Conservation (phyloP, 192 early-diverging fungal genomes). For the Gamsiella multidivaricata region DNA sequence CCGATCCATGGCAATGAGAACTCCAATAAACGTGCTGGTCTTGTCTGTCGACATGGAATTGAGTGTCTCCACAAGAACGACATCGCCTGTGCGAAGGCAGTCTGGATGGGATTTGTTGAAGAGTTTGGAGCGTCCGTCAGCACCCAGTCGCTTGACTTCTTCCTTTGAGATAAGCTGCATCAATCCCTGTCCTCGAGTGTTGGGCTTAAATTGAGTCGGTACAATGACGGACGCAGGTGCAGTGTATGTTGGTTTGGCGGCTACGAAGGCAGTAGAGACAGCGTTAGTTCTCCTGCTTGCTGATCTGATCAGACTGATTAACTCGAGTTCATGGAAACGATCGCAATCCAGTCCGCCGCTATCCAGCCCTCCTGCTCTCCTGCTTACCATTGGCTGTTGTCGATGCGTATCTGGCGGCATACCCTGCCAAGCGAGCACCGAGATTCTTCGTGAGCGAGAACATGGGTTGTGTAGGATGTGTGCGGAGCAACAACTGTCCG, state of each 20-base stretch:
- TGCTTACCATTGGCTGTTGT: slow-evolving; percentile 45
- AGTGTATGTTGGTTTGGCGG: slow-evolving; percentile 49
- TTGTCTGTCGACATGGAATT: slow-evolving; percentile 61
- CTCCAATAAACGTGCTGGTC: slow-evolving; percentile 75
- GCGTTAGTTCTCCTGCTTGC: not conserved
- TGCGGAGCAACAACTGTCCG: not conserved
- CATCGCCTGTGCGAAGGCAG: slow-evolving; percentile 69
- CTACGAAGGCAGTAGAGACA: not conserved
- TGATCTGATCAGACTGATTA: too few species aligned
- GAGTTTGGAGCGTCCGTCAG: slow-evolving; percentile 69
- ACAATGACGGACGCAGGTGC: slow-evolving; percentile 51
- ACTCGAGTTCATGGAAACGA: not conserved
- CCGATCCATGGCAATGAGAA: slow-evolving; percentile 79
- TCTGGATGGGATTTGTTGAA: slow-evolving; percentile 69
- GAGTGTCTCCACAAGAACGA: slow-evolving; percentile 75
- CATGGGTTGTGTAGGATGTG: slow-evolving; percentile 12
- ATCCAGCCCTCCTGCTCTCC: too few species aligned
- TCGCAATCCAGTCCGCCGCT: not conserved
- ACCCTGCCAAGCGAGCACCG: slow-evolving; percentile 36
- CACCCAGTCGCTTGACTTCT: slow-evolving; percentile 63
- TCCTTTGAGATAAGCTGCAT: slow-evolving; percentile 76
- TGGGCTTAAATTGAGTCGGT: slow-evolving; percentile 60
- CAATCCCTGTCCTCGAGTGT: slow-evolving; percentile 65
- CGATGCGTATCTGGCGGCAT: slow-evolving; percentile 44
- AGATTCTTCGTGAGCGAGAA: slow-evolving; percentile 48